Evolutionary conservation across 2,329 filamentous ascomycete species (phyloP).

Genomic region (Blumeriella jaapii): DNA sequence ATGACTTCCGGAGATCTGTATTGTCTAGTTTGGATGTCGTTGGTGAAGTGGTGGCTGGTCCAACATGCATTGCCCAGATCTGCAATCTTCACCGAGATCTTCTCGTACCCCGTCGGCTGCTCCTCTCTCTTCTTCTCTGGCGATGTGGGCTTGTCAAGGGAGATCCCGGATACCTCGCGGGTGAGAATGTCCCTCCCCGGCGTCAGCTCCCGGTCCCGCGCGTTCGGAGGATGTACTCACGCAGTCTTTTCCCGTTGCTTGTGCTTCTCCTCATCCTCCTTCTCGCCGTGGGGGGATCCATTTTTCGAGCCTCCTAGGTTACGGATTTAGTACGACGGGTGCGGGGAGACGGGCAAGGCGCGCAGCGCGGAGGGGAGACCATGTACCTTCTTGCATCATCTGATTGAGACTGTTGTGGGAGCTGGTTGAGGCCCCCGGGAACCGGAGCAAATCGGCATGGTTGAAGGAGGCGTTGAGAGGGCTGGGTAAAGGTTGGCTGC

Average conservation of each 20-base stretch:
- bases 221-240: slow-evolving; percentile 43
- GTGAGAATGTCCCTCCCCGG: slow-evolving; percentile 66
- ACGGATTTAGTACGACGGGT: slow-evolving; percentile 42
- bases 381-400: slow-evolving; percentile 67
- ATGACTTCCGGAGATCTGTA: slow-evolving; percentile 97
- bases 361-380: slow-evolving; percentile 30
- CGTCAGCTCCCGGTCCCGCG: slow-evolving; percentile 9
- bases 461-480: slow-evolving; percentile 89
- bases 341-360: slow-evolving; percentile 28
- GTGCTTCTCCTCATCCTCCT: slow-evolving; percentile 50
- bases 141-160: slow-evolving; percentile 61
- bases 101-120: slow-evolving; percentile 34
- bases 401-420: slow-evolving; percentile 71
- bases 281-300: slow-evolving; percentile 38
- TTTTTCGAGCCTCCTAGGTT: slow-evolving; percentile 34
- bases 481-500: slow-evolving; percentile 89
- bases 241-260: slow-evolving; percentile 86
- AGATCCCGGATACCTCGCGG: slow-evolving; percentile 89
- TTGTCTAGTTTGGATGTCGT: slow-evolving; percentile 96
- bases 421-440: slow-evolving; percentile 43
- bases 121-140: slow-evolving; percentile 45
- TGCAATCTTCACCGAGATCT: slow-evolving; percentile 96
- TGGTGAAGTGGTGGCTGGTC: slow-evolving; percentile 98
- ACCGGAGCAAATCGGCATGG: slow-evolving; percentile 55
- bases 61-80: slow-evolving; percentile 97